Evolutionary conservation across 2,329 filamentous ascomycete species (phyloP), one percentile per base, ranked within the genome.

Genomic region (Colletotrichum filicis): DNA sequence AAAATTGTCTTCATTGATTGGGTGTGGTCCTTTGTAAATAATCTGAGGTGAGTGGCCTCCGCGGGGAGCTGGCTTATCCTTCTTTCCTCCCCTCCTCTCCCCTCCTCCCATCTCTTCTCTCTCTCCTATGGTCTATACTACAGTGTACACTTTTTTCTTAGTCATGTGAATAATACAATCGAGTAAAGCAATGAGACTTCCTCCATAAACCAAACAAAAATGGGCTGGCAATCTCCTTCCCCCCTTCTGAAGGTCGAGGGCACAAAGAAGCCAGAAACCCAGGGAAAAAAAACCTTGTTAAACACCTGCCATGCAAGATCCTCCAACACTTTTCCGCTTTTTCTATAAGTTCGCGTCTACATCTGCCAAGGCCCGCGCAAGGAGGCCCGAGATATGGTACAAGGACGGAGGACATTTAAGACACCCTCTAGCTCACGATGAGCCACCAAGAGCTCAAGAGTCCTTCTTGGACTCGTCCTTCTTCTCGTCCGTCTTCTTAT

Each of bases 261-360:
- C 46, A 56, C 4, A 49, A 28, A 60, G 70, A 70, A 69, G 42
- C 42, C 76, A 74, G 55, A 78, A 78, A 80, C 78, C 32, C 32
- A 35, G 3, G 0, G 11, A 12, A 1, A 1, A 75, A 78, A 76
- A 81, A 77, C 78, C 78, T 64, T 64, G 82, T 80, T 80, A 49
- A 83, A 82, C 82, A 83, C 81, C 81, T 76, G 75, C 78, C 79
- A 84, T 83, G 80, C 82, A 77, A 73, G 75, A 76, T 73, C 74
- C 66, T 56, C 24, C 49, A 46, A 28, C n/a, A 16, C 12, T 26
- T 26, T 64, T n/a, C 71, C 46, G 53, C 75, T 46, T 74, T 75
- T 75, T 46, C 75, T 76, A 74, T 73, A 61, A 55, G 61, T 16
- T 32, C 65, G 53, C 62, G 53, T 42, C 58, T 73, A 59, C 42